Percentiles rank a stretch among this genome's conserved stretches.
Conservation (phyloP, 305 asterid genomes). For the Fraxinus velutina region DNA sequence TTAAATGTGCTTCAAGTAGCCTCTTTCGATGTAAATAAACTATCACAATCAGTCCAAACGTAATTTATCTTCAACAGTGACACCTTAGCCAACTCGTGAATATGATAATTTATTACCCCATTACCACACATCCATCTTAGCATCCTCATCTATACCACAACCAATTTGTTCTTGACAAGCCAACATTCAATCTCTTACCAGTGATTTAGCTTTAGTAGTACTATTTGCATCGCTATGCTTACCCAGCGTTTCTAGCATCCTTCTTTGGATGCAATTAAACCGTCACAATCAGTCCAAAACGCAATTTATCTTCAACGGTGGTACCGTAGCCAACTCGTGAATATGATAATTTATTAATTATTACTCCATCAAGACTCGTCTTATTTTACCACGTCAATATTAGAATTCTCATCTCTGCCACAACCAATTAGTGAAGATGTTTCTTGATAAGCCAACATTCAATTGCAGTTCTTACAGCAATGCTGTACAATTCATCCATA, state of each 20-base stretch:
- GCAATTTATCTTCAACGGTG: neutral
- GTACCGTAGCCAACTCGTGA: neutral
- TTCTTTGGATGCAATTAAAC: neutral
- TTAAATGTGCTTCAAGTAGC: neutral
- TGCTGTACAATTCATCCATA: neutral
- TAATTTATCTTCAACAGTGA: neutral
- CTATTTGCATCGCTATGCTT: neutral
- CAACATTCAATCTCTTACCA: neutral
- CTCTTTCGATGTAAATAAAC: neutral
- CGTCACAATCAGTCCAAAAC: neutral
- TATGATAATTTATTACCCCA: neutral
- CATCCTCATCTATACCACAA: neutral
- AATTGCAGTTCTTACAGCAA: neutral
- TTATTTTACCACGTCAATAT: neutral
- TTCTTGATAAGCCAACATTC: neutral
- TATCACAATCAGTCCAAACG: neutral
- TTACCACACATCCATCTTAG: neutral
- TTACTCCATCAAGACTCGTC: neutral
- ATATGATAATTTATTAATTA: neutral
- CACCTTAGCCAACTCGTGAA: neutral
- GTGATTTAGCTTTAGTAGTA: neutral
- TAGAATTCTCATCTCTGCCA: neutral
- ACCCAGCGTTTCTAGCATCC: neutral
- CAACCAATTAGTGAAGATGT: neutral
- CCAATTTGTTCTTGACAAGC: neutral